Evolutionary conservation across 202 grass and related monocot species (phyloP).

Genomic region (Saccharum hybrid): DNA sequence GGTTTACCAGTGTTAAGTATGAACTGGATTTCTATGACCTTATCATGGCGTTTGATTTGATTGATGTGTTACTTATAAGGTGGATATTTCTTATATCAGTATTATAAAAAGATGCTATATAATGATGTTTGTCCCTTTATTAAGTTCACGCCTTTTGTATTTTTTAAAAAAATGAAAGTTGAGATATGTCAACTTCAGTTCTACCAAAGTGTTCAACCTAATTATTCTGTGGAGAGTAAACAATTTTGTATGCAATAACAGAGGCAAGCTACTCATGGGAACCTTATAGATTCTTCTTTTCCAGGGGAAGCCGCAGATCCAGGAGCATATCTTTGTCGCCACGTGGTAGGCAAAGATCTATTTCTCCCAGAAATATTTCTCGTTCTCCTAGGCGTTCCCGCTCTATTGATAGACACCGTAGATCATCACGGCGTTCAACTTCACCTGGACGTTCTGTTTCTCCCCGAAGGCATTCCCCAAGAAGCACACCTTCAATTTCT

Average conservation of each 20-base stretch:
- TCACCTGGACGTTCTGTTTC: conserved; percentile 65
- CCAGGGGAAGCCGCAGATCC: conserved; percentile 59
- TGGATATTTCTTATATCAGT: not conserved
- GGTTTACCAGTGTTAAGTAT: not conserved
- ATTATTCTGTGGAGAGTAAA: not conserved
- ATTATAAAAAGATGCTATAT: not conserved
- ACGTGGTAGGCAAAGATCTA: conserved; percentile 44
- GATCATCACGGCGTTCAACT: conserved; percentile 49
- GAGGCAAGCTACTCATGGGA: conserved; percentile 20
- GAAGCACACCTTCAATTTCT: conserved; percentile 40
- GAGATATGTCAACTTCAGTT: not conserved
- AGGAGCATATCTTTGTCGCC: conserved; percentile 71
- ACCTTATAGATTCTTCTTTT: not conserved
- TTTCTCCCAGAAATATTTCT: conserved; percentile 69
- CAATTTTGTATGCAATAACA: not conserved
- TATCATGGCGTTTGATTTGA: too few relatives aligned
- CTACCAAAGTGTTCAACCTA: not conserved
- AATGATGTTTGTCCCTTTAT: not conserved
- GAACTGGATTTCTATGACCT: not conserved
- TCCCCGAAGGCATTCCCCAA: conserved; percentile 63
- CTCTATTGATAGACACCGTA: conserved; percentile 56
- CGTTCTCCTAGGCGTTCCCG: conserved; percentile 46
- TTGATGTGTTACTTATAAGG: not conserved
- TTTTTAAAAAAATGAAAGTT: not conserved
- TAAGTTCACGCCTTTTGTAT: not conserved